Evolutionary conservation across 1,284 basidiomycete genomes (phyloP).

Genomic region (Termitomyces sp.): DNA sequence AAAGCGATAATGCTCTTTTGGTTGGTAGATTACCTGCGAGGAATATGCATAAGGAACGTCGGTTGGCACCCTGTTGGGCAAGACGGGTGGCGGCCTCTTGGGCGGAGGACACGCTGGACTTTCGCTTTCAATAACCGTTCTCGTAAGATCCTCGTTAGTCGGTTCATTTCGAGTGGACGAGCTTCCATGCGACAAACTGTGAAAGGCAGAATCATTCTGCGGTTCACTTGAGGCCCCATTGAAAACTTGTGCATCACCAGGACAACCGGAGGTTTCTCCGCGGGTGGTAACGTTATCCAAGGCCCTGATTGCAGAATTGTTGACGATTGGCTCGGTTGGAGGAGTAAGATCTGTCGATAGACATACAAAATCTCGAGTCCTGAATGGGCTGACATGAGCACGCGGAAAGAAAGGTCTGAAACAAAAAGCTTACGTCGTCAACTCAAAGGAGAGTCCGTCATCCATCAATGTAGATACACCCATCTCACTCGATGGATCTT

Average conservation of each 20-base stretch:
- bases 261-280: background rate
- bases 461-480: conserved; percentile 7
- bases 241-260: background rate
- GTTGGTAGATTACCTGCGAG: background rate
- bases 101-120: background rate
- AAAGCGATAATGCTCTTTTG: background rate
- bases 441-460: conserved; percentile 15
- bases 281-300: background rate
- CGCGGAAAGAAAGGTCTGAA: background rate
- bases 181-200: background rate
- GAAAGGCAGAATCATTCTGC: background rate
- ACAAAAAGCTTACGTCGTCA: conserved; percentile 15
- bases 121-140: background rate
- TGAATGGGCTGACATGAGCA: conserved; percentile 5
- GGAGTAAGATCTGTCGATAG: conserved; percentile 8
- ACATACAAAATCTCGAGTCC: conserved; percentile 20
- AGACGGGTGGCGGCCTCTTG: background rate
- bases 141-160: background rate
- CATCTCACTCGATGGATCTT: conserved; percentile 18
- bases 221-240: background rate
- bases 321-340: background rate
- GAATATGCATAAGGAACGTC: background rate
- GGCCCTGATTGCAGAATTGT: background rate
- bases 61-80: background rate
- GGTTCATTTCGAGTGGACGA: background rate